phyloP scores from a whole-genome alignment of 2,329 filamentous ascomycete genomes.

The Penicillium carneum region DNA sequence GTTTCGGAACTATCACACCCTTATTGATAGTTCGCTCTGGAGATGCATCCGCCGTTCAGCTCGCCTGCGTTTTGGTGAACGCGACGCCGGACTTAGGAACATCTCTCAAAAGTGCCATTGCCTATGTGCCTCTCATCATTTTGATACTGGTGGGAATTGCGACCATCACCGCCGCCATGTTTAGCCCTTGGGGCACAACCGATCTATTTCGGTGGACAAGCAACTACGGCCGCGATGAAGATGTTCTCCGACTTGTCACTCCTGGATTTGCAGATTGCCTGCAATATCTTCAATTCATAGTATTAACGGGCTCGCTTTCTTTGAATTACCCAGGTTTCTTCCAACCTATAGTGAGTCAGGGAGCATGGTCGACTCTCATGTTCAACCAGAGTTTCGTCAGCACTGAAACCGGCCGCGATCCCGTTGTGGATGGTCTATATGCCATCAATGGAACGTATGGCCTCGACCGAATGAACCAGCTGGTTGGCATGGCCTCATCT shows the following conservation, averaged over 20 bases:
- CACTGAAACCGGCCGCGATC: slow-evolving; percentile 68
- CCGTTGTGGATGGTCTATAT: slow-evolving; percentile 85
- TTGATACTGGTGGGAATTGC: slow-evolving; percentile 81
- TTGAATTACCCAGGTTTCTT: slow-evolving; percentile 93
- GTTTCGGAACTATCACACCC: slow-evolving; percentile 80
- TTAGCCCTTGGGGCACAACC: slow-evolving; percentile 89
- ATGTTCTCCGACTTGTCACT: slow-evolving; percentile 88
- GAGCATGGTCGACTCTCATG: slow-evolving; percentile 86
- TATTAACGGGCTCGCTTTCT: slow-evolving; percentile 83
- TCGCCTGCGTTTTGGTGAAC: slow-evolving; percentile 82
- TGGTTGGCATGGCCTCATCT: slow-evolving; percentile 77
- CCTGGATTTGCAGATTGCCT: slow-evolving; percentile 96
- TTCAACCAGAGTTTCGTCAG: slow-evolving; percentile 91
- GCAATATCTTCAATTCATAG: slow-evolving; percentile 93
- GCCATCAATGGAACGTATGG: slow-evolving; percentile 78
- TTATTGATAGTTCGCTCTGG: slow-evolving; percentile 79
- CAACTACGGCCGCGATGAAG: slow-evolving; percentile 93
- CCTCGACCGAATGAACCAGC: slow-evolving; percentile 77
- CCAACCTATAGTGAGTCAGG: slow-evolving; percentile 87
- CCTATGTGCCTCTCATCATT: slow-evolving; percentile 78
- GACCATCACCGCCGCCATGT: slow-evolving; percentile 82
- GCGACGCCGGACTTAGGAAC: slow-evolving; percentile 83
- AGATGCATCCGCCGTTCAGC: slow-evolving; percentile 65
- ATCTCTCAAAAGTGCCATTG: slow-evolving; percentile 71
- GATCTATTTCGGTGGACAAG: slow-evolving; percentile 96